phyloP scores from a whole-genome alignment of 2,329 filamentous ascomycete genomes.

The Apiospora kogelbergensis region DNA sequence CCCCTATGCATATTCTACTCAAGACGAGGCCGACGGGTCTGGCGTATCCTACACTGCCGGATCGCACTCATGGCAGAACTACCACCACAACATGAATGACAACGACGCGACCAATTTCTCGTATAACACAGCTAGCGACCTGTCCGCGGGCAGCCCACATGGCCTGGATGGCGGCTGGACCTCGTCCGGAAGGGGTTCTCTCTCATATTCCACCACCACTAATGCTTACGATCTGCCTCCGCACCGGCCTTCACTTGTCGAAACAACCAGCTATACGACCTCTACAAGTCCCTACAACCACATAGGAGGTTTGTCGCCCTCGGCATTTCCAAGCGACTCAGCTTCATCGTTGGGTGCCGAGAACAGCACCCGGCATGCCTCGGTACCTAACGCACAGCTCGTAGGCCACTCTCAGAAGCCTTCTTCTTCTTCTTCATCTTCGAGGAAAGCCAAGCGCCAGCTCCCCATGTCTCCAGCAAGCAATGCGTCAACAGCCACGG shows the following conservation, averaged over 20 bases:
- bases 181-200: neutral
- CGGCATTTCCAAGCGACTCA: conserved; percentile 2
- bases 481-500: neutral
- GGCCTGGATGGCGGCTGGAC: neutral
- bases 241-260: neutral
- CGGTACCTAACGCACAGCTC: neutral
- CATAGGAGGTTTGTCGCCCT: neutral
- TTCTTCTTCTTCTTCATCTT: neutral
- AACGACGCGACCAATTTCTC: neutral
- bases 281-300: neutral
- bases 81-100: neutral
- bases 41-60: neutral
- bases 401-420: neutral
- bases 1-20: neutral
- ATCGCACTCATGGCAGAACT: neutral
- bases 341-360: neutral
- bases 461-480: conserved; percentile 8
- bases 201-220: neutral
- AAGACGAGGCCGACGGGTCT: neutral
- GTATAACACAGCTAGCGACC: neutral
- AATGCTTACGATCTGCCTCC: neutral
- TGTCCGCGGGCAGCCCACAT: conserved; percentile 1
- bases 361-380: neutral
- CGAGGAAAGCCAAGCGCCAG: conserved; percentile 1
- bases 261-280: neutral